phyloP scores from a whole-genome alignment of 2,329 filamentous ascomycete species.

The Fusarium pseudoanthophilum region DNA sequence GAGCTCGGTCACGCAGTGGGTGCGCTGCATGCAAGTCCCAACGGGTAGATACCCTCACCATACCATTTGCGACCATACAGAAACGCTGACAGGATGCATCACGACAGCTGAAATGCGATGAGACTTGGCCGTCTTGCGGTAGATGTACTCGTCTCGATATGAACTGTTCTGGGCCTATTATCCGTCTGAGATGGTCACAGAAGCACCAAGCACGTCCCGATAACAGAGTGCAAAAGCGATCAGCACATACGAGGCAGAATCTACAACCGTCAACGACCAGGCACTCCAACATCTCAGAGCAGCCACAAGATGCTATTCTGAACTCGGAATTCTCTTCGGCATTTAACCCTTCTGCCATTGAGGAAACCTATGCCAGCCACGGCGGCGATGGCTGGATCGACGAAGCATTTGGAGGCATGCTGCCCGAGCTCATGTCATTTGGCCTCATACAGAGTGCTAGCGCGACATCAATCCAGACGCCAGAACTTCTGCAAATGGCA shows the following conservation, averaged over 20 bases:
- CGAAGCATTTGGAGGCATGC: neutral
- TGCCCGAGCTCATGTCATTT: neutral
- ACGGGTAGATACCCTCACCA: neutral
- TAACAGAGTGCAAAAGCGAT: too few species aligned
- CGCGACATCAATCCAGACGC: accelerated
- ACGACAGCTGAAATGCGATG: neutral
- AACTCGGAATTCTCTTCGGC: too few species aligned
- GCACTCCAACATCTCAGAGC: too few species aligned
- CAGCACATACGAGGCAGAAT: neutral
- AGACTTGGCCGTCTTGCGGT: neutral
- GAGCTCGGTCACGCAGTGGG: neutral
- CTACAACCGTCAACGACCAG: too few species aligned
- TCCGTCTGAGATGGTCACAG: neutral
- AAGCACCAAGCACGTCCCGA: neutral
- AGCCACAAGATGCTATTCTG: too few species aligned
- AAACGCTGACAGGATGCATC: neutral
- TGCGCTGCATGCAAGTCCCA: neutral
- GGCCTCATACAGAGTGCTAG: accelerated
- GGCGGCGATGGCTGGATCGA: neutral
- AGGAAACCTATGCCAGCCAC: accelerated
- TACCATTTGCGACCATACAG: accelerated
- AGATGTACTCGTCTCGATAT: neutral
- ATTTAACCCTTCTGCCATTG: accelerated
- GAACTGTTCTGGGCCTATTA: neutral
- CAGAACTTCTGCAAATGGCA: neutral